Base-by-base conservation (phyloP, 208 protist genomes). In the Trypanosoma melophagium region DNA sequence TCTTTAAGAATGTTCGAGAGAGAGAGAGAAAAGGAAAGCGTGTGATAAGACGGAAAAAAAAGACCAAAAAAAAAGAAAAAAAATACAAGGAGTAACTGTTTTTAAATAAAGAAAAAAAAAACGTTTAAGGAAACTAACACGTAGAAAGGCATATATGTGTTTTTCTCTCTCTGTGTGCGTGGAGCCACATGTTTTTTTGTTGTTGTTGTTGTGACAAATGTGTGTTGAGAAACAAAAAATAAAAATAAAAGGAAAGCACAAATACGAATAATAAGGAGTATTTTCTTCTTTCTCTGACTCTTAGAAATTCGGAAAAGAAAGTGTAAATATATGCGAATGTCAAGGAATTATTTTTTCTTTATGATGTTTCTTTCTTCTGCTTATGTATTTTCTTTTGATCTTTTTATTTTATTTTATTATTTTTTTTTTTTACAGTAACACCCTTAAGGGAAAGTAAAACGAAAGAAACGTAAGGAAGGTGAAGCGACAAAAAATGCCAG, bases 401-500 rank as follows among this genome's bases (percentile, higher is more conserved):
- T n/a, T n/a, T n/a, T n/a, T 69, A 21, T 69, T 12, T 60, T 35
- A 10, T 71, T 31, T 12, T 35, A 19, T 25, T 51, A 53, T 7
- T 63, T 42, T 52, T 61, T 31, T 70, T 61, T 59, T 60, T 67
- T 44, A 14, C n/a, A 7, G 2, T 55, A 47, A 41, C 40, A 54
- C 51, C 28, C 50, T 62, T 35, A 1, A 60, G 42, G 19, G 22
- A 40, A 22, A 60, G 31, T 68, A 7, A 52, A 45, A 52, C 38
- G 69, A 58, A 35, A 50, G 67, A 19, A 76, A n/a, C 7, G 52
- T 59, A 60, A 35, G 16, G 25, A 55, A 71, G 19, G 66, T 51
- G 45, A 14, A 42, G n/a, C n/a, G n/a, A n/a, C n/a, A n/a, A n/a
- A n/a, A 21, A 19, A 84, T 89, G 83, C 83, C 83, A 45, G 73